Evolutionary conservation across 169 alveolate genomes (phyloP), one percentile per base, ranked within the genome.

Genomic region (Plasmodium gonderi): DNA sequence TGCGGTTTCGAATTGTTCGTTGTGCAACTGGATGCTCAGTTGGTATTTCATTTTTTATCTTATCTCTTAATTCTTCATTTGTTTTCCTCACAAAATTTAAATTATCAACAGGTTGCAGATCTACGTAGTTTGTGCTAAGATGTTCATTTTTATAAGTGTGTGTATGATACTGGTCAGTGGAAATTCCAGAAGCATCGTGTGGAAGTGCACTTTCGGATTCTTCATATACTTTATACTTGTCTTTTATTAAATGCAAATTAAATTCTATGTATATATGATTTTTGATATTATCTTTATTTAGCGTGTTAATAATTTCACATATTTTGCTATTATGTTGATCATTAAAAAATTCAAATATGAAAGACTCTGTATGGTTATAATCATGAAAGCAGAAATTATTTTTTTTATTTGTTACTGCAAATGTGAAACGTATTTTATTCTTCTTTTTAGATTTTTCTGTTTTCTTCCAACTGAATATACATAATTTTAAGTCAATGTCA

Each of bases 391-490:
- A 83, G 44, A 83, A 83, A 83, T 83, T 83, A 83, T 83, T 83
- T 68, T 83, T 83, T 1, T 31, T 83, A 60, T 31, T 74, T 44
- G 83, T 83, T 83, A 90, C 85, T n/a, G 95, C 93, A 75, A 95
- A 95, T 8, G 96, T 87, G 29, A 95, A 76, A n/a, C 97, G 83
- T 36, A 94, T 96, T 90, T 95, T 95, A 23, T 95, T 92, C 6
- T 89, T 92, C 82, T 95, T 95, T 85, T 95, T 95, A 0, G 97
- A 93, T 67, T 95, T 95, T 76, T 95, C 97, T 12, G 95, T 94
- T 68, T 93, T 81, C 29, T 80, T 87, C 97, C 97, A 95, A 85
- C 94, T 94, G 26, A 95, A 76, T 60, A 95, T 36, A 36, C 95
- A 83, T 29, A 83, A 20, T 31, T 83, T 83, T 7, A 83, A 49